Conservation (phyloP, 2,329 filamentous ascomycete genomes). For the Furcasterigmium sp. region DNA sequence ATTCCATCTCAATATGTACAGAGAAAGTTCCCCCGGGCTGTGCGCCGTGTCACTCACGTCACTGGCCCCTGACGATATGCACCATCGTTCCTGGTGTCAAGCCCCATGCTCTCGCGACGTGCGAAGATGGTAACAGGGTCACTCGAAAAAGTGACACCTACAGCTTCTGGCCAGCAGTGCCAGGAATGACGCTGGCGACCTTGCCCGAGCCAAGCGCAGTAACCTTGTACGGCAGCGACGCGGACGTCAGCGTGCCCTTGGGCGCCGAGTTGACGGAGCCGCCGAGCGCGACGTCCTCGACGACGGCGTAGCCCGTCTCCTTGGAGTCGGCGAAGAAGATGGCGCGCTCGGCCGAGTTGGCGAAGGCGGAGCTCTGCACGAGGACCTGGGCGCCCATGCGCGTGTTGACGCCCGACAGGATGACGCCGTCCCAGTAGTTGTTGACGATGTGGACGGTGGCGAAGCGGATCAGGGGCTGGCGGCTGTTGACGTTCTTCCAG, state of each 20-base stretch:
- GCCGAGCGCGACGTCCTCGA: constrained; percentile 32
- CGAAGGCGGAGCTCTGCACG: constrained; percentile 46
- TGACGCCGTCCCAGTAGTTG: constrained; percentile 37
- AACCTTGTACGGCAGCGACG: constrained; percentile 46
- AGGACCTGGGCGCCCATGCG: constrained; percentile 47
- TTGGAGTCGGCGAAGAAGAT: constrained; percentile 30
- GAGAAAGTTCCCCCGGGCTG: no score
- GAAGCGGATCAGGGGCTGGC: constrained; percentile 54
- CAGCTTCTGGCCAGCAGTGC: constrained; percentile 26
- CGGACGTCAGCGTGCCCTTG: constrained; percentile 36
- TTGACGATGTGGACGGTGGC: constrained; percentile 49
- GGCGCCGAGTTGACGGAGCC: constrained; percentile 40
- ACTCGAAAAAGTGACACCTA: background rate
- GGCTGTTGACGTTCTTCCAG: constrained; percentile 56
- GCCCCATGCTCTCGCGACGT: no score
- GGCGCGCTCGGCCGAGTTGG: constrained; percentile 25
- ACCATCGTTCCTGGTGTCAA: no score
- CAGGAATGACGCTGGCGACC: constrained; percentile 32
- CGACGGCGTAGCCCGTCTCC: constrained; percentile 29
- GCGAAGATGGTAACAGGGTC: no score
- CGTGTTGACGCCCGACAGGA: constrained; percentile 45
- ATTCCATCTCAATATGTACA: no score
- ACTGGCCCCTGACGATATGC: no score
- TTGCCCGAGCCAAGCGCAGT: constrained; percentile 31
- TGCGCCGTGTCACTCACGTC: no score